Base-by-base conservation (phyloP, 805 yeast species). In the Candida taoyuanica region DNA sequence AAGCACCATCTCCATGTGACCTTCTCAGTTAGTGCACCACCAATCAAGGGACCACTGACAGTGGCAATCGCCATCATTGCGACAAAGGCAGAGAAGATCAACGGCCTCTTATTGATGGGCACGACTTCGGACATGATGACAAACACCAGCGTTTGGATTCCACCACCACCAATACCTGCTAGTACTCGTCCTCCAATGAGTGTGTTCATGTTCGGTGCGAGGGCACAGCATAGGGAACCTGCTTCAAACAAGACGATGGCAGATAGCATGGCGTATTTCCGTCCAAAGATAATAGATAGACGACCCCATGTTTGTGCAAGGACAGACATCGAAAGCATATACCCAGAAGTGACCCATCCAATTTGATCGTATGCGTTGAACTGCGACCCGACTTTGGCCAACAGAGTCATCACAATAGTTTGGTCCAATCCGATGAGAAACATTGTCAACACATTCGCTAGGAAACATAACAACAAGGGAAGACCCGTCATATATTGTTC, bases 111-210 rank as follows among this genome's bases (percentile, higher is more conserved):
- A 20, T 52, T 37, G 0, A 70, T 65, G 7, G 64, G 55, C 1
- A 70, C 68, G 16, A 47, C 17, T 48, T 80, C 85, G 2, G 83
- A 68, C 8, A 72, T 61, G 20, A 82, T 72, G 21, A 81, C 74
- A 43, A 72, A 66, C 5, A 70, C 72, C 58, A 78, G 60, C 2
- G 79, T 64, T 48, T 74, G 78, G 32, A 81, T 69, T 18, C 83
- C 84, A 25, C 84, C 81, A 8, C 79, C 86, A n/a, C 89, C 91
- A 21, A 77, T 52, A 36, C 93, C 93, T 36, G 77, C 76, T 17
- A 83, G 62, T 5, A 76, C 79, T 48, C 95, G 68, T 1, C 86
- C 89, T 4, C 78, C 85, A 42, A 83, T 78, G 33, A 84, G 56
- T 68, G 74, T 70, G 40, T 68, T 63, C 77, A 83, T 78, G 24